These are phyloP conservation scores for Castanospermum australe DNA, from an alignment of 306 rosid genomes.

Conservation along the genomic window DNA sequence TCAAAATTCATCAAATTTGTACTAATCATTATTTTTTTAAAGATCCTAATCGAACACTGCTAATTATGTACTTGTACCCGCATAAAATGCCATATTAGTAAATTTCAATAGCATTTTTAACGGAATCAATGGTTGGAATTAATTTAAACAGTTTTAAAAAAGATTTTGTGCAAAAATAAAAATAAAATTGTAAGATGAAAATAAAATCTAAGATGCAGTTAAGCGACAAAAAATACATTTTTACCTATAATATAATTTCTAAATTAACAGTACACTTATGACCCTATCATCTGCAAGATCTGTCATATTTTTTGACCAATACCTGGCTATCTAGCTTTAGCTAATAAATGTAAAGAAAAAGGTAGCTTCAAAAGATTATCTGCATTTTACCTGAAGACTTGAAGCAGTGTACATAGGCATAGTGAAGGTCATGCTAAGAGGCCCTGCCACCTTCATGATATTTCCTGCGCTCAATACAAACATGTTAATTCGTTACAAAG, in stretches of 20 bases:
- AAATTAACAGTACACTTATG: neutral
- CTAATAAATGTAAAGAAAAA: neutral
- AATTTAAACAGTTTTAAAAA: no score
- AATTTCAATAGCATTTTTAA: no score
- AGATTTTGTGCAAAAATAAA: no score
- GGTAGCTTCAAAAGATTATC: neutral
- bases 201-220: no score
- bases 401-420: slow-evolving; percentile 93
- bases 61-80: no score
- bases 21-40: no score
- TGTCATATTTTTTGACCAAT: neutral
- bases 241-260: neutral
- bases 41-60: no score
- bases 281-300: neutral
- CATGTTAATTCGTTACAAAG: neutral
- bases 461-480: slow-evolving; percentile 58
- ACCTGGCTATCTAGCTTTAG: neutral
- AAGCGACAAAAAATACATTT: no score
- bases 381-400: slow-evolving; percentile 30
- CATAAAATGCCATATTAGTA: no score
- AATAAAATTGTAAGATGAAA: no score
- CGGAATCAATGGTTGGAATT: no score
- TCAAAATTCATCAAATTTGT: no score
- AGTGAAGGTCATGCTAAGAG: slow-evolving; percentile 91
- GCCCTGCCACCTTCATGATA: slow-evolving; percentile 91